Conservation (phyloP, 495 filamentous ascomycete genomes). For the Margaritispora aquatica region DNA sequence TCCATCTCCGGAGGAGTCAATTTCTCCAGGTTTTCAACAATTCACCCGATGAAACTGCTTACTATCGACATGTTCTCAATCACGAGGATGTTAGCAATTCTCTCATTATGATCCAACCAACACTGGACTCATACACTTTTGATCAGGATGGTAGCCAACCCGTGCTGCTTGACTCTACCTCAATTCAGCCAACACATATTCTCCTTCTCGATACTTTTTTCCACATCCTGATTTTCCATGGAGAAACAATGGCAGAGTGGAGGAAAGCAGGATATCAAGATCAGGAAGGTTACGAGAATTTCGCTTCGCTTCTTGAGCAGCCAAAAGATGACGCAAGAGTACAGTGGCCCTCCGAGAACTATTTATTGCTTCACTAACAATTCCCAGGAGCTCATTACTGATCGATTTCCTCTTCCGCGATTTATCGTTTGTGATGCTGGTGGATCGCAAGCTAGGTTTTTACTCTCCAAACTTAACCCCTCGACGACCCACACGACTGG, state of each 20-base stretch:
- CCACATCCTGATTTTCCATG: slow-evolving; percentile 99
- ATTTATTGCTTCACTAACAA: slow-evolving; percentile 12
- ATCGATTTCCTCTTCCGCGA: slow-evolving; percentile 94
- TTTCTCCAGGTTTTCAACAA: slow-evolving; percentile 99
- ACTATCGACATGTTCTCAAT: slow-evolving; percentile 94
- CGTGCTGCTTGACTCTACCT: slow-evolving; percentile 90
- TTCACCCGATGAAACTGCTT: slow-evolving; percentile 97
- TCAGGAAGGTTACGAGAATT: slow-evolving; percentile 97
- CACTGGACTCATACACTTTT: slow-evolving; percentile 94
- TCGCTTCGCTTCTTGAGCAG: slow-evolving; percentile 78
- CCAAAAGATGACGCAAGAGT: slow-evolving; percentile 98
- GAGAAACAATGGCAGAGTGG: slow-evolving; percentile 97
- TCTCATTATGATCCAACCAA: slow-evolving; percentile 98
- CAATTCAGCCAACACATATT: slow-evolving; percentile 90
- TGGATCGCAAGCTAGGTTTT: slow-evolving; percentile 95
- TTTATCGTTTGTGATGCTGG: slow-evolving; percentile 99
- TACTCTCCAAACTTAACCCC: slow-evolving; percentile 96
- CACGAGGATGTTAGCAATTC: slow-evolving; percentile 97
- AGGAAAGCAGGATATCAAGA: slow-evolving; percentile 97
- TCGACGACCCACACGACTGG: slow-evolving; percentile 96
- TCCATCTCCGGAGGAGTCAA: slow-evolving; percentile 93
- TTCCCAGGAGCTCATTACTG: slow-evolving; percentile 84
- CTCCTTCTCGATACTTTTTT: slow-evolving; percentile 98
- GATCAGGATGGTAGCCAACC: slow-evolving; percentile 88
- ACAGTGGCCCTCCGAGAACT: slow-evolving; percentile 27